phyloP scores from a whole-genome alignment of 768 basidiomycete species.

The Suillus weaverae region DNA sequence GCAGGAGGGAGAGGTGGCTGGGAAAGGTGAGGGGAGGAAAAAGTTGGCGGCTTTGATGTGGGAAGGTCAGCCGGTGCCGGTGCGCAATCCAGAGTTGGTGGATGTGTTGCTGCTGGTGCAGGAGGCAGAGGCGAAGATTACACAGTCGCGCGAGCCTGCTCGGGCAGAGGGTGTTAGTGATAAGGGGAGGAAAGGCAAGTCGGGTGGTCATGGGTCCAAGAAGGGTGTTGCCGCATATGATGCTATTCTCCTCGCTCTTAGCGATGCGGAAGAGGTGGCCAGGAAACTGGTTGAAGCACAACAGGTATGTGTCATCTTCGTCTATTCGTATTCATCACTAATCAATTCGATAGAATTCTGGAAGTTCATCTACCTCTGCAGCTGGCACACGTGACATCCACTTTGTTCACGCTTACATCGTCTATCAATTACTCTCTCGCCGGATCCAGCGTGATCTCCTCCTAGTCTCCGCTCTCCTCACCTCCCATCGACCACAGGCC shows the following conservation, averaged over 20 bases:
- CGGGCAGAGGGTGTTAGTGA: conserved; percentile 28
- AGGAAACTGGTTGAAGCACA: conserved; percentile 81
- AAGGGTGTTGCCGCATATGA: conserved; percentile 86
- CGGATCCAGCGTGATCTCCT: conserved; percentile 89
- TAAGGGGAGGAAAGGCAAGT: conserved; percentile 36
- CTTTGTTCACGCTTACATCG: conserved; percentile 84
- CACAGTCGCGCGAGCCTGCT: conserved; percentile 30
- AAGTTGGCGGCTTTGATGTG: conserved; percentile 65
- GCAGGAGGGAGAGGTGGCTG: conserved; percentile 38
- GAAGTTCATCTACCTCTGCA: conserved; percentile 37
- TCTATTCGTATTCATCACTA: conserved; percentile 6
- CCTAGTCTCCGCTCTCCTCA: conserved; percentile 64
- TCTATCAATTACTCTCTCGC: conserved; percentile 83
- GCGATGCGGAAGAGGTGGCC: conserved; percentile 87
- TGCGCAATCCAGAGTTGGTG: conserved; percentile 90
- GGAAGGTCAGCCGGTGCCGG: conserved; percentile 82
- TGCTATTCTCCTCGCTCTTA: conserved; percentile 76
- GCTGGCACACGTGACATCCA: conserved; percentile 68
- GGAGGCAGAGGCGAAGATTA: conserved; percentile 65
- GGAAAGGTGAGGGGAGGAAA: conserved; percentile 44
- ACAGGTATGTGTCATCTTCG: conserved; percentile 49
- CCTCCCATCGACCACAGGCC: conserved; percentile 38
- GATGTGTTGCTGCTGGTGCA: conserved; percentile 84
- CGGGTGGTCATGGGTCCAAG: conserved; percentile 50
- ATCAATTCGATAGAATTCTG: conserved; percentile 37